Evolutionary conservation across 805 yeast species (phyloP).

Genomic region (Monosporozyma siamensis): DNA sequence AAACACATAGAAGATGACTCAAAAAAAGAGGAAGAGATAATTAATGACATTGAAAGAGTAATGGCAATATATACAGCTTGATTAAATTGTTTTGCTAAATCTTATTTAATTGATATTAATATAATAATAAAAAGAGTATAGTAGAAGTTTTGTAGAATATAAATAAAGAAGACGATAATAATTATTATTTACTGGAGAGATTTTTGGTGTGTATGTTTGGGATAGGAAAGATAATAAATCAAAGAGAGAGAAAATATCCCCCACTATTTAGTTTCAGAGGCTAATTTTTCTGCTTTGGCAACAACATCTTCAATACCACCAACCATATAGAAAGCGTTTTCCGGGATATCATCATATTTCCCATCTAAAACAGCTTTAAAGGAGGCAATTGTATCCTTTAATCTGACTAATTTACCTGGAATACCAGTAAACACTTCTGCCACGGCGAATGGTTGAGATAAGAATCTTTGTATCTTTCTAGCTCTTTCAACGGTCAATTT

Average conservation of each 20-base stretch:
- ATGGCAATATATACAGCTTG: too few relatives aligned
- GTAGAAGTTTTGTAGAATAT: background rate
- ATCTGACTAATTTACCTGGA: conserved; percentile 93
- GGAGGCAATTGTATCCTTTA: conserved; percentile 87
- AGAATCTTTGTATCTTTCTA: conserved; percentile 99
- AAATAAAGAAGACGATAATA: too few relatives aligned
- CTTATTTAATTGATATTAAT: too few relatives aligned
- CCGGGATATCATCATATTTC: conserved; percentile 98
- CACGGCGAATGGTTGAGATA: conserved; percentile 99
- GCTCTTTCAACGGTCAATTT: conserved; percentile 99
- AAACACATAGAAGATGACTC: too few relatives aligned
- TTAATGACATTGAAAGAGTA: background rate
- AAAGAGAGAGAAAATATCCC: background rate
- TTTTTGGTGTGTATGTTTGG: too few relatives aligned
- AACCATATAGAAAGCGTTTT: conserved; percentile 99
- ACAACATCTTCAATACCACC: conserved; percentile 98
- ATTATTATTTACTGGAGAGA: too few relatives aligned
- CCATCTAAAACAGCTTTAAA: conserved; percentile 97
- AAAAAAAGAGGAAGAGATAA: background rate
- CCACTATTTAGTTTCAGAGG: conserved; percentile 60
- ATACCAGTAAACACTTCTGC: conserved; percentile 99
- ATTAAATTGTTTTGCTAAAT: too few relatives aligned
- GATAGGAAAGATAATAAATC: too few relatives aligned
- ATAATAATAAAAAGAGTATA: too few relatives aligned
- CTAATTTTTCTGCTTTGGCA: conserved; percentile 98